Evolutionary conservation across 2,329 filamentous ascomycete species (phyloP).

Genomic region (Lachnellula arida): DNA sequence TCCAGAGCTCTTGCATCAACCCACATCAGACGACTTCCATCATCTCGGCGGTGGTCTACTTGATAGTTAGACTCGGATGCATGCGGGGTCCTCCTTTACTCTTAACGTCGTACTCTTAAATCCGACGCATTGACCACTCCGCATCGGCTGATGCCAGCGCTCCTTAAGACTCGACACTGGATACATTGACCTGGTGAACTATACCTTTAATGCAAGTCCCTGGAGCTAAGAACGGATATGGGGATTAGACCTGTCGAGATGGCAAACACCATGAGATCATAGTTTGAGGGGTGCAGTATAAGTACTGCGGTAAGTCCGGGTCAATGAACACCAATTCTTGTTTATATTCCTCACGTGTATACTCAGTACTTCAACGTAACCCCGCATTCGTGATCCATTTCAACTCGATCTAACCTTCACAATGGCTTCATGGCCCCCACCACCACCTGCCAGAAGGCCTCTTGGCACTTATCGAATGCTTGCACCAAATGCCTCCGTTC

Average conservation of each 20-base stretch:
- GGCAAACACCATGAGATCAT: not conserved
- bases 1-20: no score
- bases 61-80: no score
- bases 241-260: not conserved
- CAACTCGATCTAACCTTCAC: not conserved
- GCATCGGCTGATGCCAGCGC: not conserved
- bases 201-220: not conserved
- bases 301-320: not conserved
- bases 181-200: no score
- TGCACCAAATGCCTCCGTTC: slow-evolving; percentile 58
- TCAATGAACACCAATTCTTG: not conserved
- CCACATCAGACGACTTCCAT: no score
- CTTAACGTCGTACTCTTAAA: no score
- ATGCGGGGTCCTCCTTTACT: no score
- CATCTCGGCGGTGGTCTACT: no score
- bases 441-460: slow-evolving; percentile 46
- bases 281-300: not conserved
- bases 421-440: slow-evolving; percentile 19
- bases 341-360: not conserved
- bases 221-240: slow-evolving; percentile 1
- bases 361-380: not conserved
- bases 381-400: not conserved
- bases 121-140: not conserved
- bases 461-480: slow-evolving; percentile 62
- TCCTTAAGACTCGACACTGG: not conserved